Conservation (phyloP, 2,329 filamentous ascomycete species). For the Lachnellula arida region DNA sequence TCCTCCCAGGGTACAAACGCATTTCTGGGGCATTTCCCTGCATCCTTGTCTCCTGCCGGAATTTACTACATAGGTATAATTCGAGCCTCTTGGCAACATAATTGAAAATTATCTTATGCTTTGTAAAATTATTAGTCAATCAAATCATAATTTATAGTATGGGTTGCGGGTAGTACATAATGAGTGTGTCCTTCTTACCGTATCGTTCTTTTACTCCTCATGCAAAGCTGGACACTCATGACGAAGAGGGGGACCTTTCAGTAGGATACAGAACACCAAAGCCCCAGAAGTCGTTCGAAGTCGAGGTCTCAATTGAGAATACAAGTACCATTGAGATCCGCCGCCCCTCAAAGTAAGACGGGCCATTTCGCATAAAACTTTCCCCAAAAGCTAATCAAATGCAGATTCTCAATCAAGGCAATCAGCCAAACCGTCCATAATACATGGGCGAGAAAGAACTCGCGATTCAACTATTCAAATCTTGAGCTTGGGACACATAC, state of each 20-base stretch:
- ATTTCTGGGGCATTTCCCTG: too few species aligned
- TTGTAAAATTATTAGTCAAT: too few species aligned
- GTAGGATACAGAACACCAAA: background rate
- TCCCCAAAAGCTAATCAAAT: background rate
- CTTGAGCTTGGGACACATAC: background rate
- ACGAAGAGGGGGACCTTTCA: background rate
- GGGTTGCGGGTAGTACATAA: background rate
- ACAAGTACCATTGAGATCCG: background rate
- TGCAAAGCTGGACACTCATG: too few species aligned
- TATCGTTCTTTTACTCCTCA: background rate
- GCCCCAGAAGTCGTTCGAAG: background rate
- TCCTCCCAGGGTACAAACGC: too few species aligned
- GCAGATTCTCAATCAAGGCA: background rate
- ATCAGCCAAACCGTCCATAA: background rate
- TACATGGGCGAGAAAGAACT: background rate
- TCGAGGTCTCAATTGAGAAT: background rate
- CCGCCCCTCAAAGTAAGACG: background rate
- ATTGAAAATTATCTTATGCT: too few species aligned
- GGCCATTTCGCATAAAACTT: background rate
- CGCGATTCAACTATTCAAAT: background rate
- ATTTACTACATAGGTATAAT: too few species aligned
- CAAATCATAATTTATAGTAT: too few species aligned
- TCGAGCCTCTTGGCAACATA: too few species aligned
- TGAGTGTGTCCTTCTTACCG: background rate
- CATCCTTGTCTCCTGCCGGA: too few species aligned